Conservation (phyloP, 805 yeast genomes). For the Metschnikowia santaceciliae region DNA sequence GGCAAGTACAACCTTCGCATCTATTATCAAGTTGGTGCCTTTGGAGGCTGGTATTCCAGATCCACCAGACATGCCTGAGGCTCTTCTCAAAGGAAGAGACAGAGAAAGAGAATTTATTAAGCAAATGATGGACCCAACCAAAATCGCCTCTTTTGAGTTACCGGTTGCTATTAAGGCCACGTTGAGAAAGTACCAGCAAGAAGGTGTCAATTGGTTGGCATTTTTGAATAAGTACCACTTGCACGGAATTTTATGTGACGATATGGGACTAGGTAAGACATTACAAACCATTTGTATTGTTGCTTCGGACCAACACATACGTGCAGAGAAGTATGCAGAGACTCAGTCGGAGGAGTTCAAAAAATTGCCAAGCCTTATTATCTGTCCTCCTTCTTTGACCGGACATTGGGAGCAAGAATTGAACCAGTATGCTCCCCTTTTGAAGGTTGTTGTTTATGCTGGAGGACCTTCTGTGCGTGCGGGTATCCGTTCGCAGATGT, state of each 20-base stretch:
- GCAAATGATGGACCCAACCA: conserved; percentile 97
- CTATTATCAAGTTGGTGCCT: conserved; percentile 92
- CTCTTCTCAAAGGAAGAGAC: conserved; percentile 82
- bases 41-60: conserved; percentile 96
- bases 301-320: conserved; percentile 88
- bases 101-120: conserved; percentile 90
- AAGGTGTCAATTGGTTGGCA: conserved; percentile 97
- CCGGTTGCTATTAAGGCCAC: conserved; percentile 94
- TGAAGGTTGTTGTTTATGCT: conserved; percentile 80
- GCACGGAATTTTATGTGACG: conserved; percentile 97
- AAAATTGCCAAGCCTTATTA: conserved; percentile 75
- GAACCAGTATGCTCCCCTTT: conserved; percentile 81
- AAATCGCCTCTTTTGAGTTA: conserved; percentile 78
- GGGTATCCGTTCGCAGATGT: conserved; percentile 49
- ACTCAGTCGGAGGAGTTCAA: conserved; percentile 64
- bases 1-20: conserved; percentile 95
- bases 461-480: conserved; percentile 82
- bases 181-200: conserved; percentile 92
- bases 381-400: conserved; percentile 96
- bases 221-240: conserved; percentile 90
- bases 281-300: conserved; percentile 95
- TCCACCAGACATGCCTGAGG: conserved; percentile 85
- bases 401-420: conserved; percentile 99
- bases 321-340: conserved; percentile 63
- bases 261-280: conserved; percentile 98